Evolutionary conservation across 2,329 filamentous ascomycete genomes (phyloP).

Genomic region (Ambrosiella xylebori): DNA sequence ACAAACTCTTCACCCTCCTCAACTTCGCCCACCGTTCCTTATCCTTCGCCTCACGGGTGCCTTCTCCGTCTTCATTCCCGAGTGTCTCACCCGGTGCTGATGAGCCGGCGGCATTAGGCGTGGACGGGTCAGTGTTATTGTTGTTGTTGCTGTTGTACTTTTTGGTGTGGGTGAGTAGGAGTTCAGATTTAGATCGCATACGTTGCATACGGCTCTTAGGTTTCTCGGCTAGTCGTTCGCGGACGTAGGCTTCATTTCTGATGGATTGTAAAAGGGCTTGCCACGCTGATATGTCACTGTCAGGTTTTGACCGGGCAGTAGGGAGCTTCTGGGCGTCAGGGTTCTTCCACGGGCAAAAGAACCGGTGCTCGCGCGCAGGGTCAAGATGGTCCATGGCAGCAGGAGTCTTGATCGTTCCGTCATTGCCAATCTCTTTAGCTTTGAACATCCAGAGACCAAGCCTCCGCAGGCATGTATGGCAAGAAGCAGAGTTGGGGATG

Average conservation of each 20-base stretch:
- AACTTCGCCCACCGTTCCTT: conserved; percentile 59
- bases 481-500: conserved; percentile 58
- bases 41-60: conserved; percentile 38
- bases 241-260: conserved; percentile 40
- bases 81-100: not conserved
- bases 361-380: conserved; percentile 54
- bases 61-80: conserved; percentile 16
- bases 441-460: conserved; percentile 91
- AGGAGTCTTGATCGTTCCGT: conserved; percentile 35
- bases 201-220: conserved; percentile 6
- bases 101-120: not conserved
- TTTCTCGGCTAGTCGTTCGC: conserved; percentile 15
- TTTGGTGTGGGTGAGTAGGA: conserved; percentile 14
- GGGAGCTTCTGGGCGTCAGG: conserved; percentile 36
- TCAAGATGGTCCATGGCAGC: conserved; percentile 52
- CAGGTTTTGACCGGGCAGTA: conserved; percentile 20
- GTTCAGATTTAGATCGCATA: conserved; percentile 10
- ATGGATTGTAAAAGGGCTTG: conserved; percentile 35
- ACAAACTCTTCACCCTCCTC: conserved; percentile 52
- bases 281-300: conserved; percentile 33
- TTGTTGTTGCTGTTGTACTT: conserved; percentile 12
- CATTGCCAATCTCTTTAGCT: conserved; percentile 46
- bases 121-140: not conserved
- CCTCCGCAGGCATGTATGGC: conserved; percentile 71
- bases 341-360: conserved; percentile 71